Evolutionary conservation across 2,329 filamentous ascomycete genomes (phyloP), one percentile per base, ranked within the genome.

Genomic region (Epichloe festucae): DNA sequence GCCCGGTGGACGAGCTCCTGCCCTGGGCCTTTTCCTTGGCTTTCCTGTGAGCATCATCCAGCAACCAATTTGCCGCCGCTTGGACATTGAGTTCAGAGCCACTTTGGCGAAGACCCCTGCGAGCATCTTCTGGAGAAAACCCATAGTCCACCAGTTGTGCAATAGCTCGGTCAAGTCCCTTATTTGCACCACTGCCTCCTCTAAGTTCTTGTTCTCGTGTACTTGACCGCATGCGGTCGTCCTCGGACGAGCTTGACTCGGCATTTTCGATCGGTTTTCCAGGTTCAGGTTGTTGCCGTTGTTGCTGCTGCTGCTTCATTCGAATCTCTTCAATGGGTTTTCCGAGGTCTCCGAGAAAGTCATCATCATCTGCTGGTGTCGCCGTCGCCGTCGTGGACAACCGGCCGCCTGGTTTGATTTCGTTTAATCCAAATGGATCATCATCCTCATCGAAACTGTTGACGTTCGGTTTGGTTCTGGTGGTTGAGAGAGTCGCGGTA

Each of bases 61-160:
- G 71, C 10, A 98, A 76, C 82, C 85, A 94, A 41, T 90, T 84
- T 6, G 95, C 88, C 2, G 91, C 91, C 47, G 82, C 84, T 65
- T 95, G 89, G 10, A 95, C 81, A 63, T 96, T 85, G 1, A 82
- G 70, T 2, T 88, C 87, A 3, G 82, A 83, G 4, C 88, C 85
- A 35, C 87, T 95, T 60, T 89, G 85, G 11, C 82, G 81, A 41
- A 98, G 69, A 5, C 89, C 93, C 55, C 84, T 76, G 50, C 79
- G 78, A n/a, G 93, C 85, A 61, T 89, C 89, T 53, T 95, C 87
- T 0, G 82, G 77, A 0, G 88, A 82, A 60, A 98, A 98, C 0
- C 93, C 93, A 80, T 97, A 97, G 58, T 96, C 91, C 3, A 96
- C 82, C 27, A 98, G 72, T 64, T 97, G 89, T 10, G 87, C 88